Conservation (phyloP, 441 rosid species). For the Eutrema salsugineum region DNA sequence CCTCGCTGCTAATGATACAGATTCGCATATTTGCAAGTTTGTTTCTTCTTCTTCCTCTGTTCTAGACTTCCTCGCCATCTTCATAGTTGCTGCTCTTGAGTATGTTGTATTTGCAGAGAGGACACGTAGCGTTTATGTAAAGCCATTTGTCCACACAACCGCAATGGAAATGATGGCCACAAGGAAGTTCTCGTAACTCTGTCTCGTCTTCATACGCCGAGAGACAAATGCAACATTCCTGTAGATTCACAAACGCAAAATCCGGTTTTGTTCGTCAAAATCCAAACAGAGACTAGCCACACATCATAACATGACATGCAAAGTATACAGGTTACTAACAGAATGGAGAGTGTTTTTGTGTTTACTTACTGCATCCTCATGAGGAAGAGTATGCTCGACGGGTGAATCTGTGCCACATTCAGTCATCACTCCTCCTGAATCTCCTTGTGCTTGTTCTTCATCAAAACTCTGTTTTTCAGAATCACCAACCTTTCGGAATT, state of each 20-base stretch:
- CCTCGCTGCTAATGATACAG: conserved; percentile 19
- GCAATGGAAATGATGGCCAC: conserved; percentile 91
- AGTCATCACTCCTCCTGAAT: conserved; percentile 66
- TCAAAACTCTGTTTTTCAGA: conserved; percentile 46
- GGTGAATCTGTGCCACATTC: conserved; percentile 77
- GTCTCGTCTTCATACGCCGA: conserved; percentile 77
- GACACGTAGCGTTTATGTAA: conserved; percentile 80
- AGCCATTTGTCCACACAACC: conserved; percentile 92
- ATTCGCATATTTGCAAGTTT: conserved; percentile 17
- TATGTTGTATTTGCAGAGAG: conserved; percentile 91
- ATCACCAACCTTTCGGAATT: conserved; percentile 46
- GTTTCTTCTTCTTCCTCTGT: neutral
- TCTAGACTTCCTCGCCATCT: conserved; percentile 39
- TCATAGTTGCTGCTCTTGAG: conserved; percentile 63
- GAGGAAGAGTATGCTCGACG: conserved; percentile 50
- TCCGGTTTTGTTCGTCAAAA: neutral
- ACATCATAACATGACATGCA: neutral
- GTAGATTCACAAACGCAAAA: conserved; percentile 17
- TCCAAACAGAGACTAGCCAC: neutral
- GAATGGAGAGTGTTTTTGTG: neutral
- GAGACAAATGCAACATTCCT: conserved; percentile 99
- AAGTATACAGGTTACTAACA: neutral
- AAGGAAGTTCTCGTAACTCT: conserved; percentile 86
- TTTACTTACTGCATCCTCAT: conserved; percentile 71
- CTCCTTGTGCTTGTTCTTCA: conserved; percentile 41